Evolutionary conservation across 2,329 filamentous ascomycete species (phyloP).

Genomic region (Claviceps maximensis): DNA sequence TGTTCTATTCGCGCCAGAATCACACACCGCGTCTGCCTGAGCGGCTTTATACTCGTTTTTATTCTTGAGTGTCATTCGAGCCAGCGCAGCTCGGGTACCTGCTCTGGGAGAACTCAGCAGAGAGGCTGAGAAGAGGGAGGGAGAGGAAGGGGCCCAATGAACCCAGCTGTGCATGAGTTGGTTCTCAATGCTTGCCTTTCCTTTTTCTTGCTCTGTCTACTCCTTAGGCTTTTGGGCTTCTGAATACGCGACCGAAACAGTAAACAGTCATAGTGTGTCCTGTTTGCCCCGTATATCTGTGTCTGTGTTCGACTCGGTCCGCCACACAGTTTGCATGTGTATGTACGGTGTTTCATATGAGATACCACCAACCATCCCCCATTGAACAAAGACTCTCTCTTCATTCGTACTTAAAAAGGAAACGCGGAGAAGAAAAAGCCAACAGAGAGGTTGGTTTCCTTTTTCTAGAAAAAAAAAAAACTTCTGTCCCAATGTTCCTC

Average conservation of each 20-base stretch:
- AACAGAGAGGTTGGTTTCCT: background rate
- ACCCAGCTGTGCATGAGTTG: background rate
- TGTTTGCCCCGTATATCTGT: background rate
- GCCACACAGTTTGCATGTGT: background rate
- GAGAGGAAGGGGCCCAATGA: background rate
- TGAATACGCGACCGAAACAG: background rate
- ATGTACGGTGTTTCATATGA: background rate
- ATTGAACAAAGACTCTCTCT: background rate
- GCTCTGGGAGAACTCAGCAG: background rate
- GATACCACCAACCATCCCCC: background rate
- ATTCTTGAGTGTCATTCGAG: background rate
- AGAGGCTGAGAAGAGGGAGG: background rate
- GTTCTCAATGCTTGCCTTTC: background rate
- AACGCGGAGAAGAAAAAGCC: background rate
- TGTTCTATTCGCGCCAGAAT: background rate
- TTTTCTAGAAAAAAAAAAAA: background rate
- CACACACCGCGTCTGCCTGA: background rate
- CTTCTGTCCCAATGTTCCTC: background rate
- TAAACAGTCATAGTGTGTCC: background rate
- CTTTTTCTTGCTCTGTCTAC: no score
- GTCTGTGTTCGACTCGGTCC: background rate
- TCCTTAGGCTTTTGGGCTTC: background rate
- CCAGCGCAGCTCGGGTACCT: background rate
- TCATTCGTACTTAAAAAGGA: background rate
- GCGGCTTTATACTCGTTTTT: background rate